phyloP scores from a whole-genome alignment of 306 rosid genomes.

The Castanea mollissima region DNA sequence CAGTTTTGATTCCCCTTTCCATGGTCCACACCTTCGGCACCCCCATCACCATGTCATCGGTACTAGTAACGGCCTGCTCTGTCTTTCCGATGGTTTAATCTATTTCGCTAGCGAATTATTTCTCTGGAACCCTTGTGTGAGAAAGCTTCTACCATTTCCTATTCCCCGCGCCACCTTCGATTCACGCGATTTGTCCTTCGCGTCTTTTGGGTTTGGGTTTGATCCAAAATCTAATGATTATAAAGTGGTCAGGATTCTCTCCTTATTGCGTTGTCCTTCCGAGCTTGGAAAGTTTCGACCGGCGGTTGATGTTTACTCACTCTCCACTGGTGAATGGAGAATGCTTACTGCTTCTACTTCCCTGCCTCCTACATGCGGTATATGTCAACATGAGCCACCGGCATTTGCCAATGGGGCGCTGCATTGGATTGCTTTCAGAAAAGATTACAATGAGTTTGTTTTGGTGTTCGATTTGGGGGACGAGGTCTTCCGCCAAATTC shows the following conservation, averaged over 20 bases:
- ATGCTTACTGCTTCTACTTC: neutral
- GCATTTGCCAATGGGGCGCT: neutral
- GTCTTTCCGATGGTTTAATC: too few species aligned
- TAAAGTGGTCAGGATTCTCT: too few species aligned
- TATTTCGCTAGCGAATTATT: fast-evolving
- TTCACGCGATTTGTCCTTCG: too few species aligned
- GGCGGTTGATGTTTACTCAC: neutral
- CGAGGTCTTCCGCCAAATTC: too few species aligned
- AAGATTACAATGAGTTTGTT: neutral
- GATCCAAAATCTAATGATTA: too few species aligned
- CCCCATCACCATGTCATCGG: too few species aligned
- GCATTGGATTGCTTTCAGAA: neutral
- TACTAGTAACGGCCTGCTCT: too few species aligned
- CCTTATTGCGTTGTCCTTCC: fast-evolving
- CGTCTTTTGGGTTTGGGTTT: too few species aligned
- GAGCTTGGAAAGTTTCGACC: neutral
- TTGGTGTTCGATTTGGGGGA: neutral
- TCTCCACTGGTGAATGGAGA: neutral
- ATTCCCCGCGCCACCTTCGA: fast-evolving
- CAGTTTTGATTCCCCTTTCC: too few species aligned
- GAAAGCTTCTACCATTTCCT: too few species aligned
- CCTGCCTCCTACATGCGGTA: neutral
- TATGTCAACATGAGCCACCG: neutral
- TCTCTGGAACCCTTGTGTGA: too few species aligned
- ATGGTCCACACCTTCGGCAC: too few species aligned